phyloP scores from a whole-genome alignment of 1,284 basidiomycete genomes.

The Porodaedalea pini region DNA sequence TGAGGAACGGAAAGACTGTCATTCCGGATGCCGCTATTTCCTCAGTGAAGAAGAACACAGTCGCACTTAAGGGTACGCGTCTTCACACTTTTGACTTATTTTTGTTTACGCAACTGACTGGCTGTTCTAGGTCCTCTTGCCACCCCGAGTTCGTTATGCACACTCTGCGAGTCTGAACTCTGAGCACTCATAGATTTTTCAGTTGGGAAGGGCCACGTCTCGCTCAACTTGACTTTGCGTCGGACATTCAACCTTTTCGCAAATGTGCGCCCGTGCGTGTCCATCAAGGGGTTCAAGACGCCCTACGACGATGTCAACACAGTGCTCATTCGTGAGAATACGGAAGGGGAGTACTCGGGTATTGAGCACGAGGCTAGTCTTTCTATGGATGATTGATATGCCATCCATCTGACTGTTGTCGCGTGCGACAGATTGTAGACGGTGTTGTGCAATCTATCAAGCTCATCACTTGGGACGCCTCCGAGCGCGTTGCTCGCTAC shows the following conservation, averaged over 20 bases:
- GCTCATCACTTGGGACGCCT: conserved; percentile 98
- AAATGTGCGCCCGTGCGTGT: conserved; percentile 95
- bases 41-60: conserved; percentile 95
- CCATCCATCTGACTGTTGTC: conserved; percentile 17
- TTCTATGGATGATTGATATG: conserved; percentile 5
- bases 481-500: conserved; percentile 97
- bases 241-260: conserved; percentile 98
- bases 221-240: conserved; percentile 94
- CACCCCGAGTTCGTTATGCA: conserved; percentile 71
- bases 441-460: conserved; percentile 99
- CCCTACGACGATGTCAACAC: conserved; percentile 98
- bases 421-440: conserved; percentile 68
- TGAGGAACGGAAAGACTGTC: conserved; percentile 94
- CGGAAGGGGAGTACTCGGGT: conserved; percentile 99
- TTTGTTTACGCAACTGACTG: not conserved
- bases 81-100: not conserved
- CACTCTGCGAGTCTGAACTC: conserved; percentile 22
- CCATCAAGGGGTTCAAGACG: conserved; percentile 96
- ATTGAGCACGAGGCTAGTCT: conserved; percentile 88
- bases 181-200: conserved; percentile 18
- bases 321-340: conserved; percentile 98
- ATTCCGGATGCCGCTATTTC: conserved; percentile 92
- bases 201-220: conserved; percentile 99
- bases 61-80: conserved; percentile 87
- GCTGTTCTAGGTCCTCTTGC: conserved; percentile 73